Base-by-base conservation (phyloP, 768 basidiomycete genomes). In the Brasilioporus rufonigricans region DNA sequence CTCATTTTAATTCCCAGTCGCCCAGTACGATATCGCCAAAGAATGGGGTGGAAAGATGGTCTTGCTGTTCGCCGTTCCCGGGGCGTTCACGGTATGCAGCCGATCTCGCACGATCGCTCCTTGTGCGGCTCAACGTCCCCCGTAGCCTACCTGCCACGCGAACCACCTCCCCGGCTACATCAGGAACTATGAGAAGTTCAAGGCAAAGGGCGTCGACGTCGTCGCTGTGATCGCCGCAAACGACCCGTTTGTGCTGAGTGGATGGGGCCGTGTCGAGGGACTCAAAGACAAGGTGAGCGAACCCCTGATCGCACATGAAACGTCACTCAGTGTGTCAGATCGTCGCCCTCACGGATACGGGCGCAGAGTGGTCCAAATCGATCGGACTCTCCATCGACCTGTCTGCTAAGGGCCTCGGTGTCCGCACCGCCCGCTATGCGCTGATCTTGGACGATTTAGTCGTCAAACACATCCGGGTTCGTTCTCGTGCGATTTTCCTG, bases 21-120 rank as follows among this genome's bases (percentile, higher is more conserved):
- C 72, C 43, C 74, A 74, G 38, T 71, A 89, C 58, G 73, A 70
- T 36, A 88, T 65, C 55, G 14, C 82, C 26, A 74, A 83, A 54
- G 76, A 80, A 44, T 91, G 87, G 87, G 86, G 85, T 69, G 85
- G 84, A 65, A 92, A 92, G 77, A 89, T 87, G 68, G 87, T 92
- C 48, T 86, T 91, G 35, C 65, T 91, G 49, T 79, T 92, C 68
- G 76, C 87, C 53, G 87, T 91, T 32, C 90, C 89, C 18, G 90
- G 90, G 44, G 87, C 89, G 16, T 90, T 91, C 75, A 89, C 89
- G 16, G 89, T 89, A 58, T 56, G 84, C 56, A 46, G 12, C 29
- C 5, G 44, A 53, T 51, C 44, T 48, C 31, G 8, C 38, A 11
- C 14, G 39, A 52, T 56, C 51, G 16, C 35, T 4, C 8, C 19